Evolutionary conservation across 306 rosid genomes (phyloP).

Genomic region (Albizia julibrissin): DNA sequence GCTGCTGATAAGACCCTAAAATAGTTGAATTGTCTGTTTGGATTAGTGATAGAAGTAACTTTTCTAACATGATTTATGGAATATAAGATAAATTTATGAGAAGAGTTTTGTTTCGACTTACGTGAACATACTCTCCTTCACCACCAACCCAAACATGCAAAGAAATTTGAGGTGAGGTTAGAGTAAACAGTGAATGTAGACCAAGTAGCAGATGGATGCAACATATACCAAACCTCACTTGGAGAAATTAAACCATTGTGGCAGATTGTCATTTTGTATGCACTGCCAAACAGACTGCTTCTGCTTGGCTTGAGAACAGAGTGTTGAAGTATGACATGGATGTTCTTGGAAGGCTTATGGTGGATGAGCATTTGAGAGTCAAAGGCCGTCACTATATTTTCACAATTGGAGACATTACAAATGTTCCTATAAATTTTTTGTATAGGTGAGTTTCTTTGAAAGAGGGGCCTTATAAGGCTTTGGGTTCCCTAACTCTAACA

Average conservation of each 20-base stretch:
- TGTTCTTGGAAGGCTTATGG: constrained; percentile 60
- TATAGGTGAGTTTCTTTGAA: no score
- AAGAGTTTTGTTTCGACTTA: no score
- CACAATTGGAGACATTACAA: constrained; percentile 82
- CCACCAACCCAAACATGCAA: no score
- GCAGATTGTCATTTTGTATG: constrained; percentile 76
- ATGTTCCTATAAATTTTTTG: constrained; percentile 54
- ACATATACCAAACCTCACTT: constrained; percentile 50
- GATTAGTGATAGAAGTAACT: no score
- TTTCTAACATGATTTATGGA: no score
- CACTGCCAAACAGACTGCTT: constrained; percentile 50
- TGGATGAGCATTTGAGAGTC: constrained; percentile 65
- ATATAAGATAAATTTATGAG: no score
- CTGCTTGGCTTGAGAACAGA: constrained; percentile 74
- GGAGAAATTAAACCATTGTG: constrained; percentile 58
- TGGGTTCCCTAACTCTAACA: no score
- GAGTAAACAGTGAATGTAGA: constrained; percentile 51
- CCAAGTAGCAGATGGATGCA: constrained; percentile 37
- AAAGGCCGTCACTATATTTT: constrained; percentile 56
- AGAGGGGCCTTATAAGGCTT: no score
- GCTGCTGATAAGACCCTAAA: constrained; percentile 57
- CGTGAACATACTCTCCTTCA: no score
- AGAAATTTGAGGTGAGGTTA: constrained; percentile 61
- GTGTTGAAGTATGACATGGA: constrained; percentile 49
- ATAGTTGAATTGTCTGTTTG: constrained; percentile 64